Base-by-base conservation (phyloP, 768 basidiomycete genomes). In the Phylloporus sp. region DNA sequence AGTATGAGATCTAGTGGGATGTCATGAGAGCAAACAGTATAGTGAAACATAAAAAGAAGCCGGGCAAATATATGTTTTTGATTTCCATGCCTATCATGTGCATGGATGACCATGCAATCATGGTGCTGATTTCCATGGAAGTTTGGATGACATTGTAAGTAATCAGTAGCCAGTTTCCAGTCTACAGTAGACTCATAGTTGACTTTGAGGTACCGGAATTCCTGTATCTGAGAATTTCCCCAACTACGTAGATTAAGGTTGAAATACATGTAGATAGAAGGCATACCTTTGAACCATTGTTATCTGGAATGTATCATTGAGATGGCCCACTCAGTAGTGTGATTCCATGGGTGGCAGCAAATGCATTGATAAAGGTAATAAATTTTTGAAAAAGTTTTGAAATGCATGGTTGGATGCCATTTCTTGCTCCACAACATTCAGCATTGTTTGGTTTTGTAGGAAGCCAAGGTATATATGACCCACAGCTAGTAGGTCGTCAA, bases 181-280 rank as follows among this genome's bases (percentile, higher is more conserved):
- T 67, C 60, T 9, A 67, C 52, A 2, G 35, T 46, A 3, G 65
- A 70, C 26, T 60, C 55, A 47, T 62, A 73, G 32, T 60, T 56
- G 27, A 68, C 62, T 28, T 60, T 62, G 10, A 70, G 42, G 46
- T 41, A 65, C 12, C 50, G 58, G 43, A 57, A 65, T 18, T 63
- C 60, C 9, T 56, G 61, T 22, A 71, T 53, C 66, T 69, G 36
- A n/a, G n/a, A n/a, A n/a, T n/a, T n/a, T n/a, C n/a, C n/a, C n/a
- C n/a, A n/a, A n/a, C n/a, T 44, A n/a, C n/a, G n/a, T 6, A 32
- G 8, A 32, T 32, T 32, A 12, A 11, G 31, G 31, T 32, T 32
- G n/a, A 32, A 32, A 32, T 32, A 32, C 15, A 12, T 5, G 20
- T 8, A 23, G 38, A 11, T 39, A 39, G n/a, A 5, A 39, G 10